Conservation (phyloP, 2,329 filamentous ascomycete genomes). For the Fusarium musae region DNA sequence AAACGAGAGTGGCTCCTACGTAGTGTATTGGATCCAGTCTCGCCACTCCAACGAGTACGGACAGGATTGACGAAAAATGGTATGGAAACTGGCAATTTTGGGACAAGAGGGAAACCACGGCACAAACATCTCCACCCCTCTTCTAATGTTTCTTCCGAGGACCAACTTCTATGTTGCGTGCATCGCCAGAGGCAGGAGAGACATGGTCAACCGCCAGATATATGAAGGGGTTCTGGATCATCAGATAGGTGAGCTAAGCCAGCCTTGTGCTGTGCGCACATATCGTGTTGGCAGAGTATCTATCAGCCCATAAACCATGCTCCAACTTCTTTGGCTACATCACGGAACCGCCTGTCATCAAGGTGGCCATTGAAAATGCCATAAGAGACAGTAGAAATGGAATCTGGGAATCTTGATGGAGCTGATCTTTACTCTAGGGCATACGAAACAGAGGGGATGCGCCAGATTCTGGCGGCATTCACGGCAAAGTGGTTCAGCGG, state of each 20-base stretch:
- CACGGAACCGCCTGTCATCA: accelerated
- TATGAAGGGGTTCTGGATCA: not conserved
- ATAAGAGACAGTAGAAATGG: accelerated
- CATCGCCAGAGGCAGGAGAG: accelerated
- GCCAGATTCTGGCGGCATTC: not conserved
- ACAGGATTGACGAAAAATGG: too few species aligned
- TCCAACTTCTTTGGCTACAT: not conserved
- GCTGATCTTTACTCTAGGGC: not conserved
- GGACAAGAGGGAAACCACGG: not conserved
- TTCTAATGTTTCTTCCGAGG: not conserved
- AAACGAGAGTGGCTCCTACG: too few species aligned
- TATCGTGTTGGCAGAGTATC: accelerated
- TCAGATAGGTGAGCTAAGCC: not conserved
- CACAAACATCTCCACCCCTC: not conserved
- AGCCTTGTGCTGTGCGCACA: accelerated
- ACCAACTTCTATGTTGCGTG: not conserved
- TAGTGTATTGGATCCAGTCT: too few species aligned
- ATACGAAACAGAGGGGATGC: not conserved
- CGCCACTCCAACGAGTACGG: too few species aligned
- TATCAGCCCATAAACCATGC: not conserved
- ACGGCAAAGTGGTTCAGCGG: accelerated
- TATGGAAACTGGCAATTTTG: too few species aligned
- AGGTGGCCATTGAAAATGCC: not conserved
- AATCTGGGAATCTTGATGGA: accelerated
- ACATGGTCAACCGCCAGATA: accelerated